A percentile compares a stretch with the other conserved stretches of the same genome.
Evolutionary conservation across 1,139 yeast species (phyloP).

Genomic region (Pichia sp.): DNA sequence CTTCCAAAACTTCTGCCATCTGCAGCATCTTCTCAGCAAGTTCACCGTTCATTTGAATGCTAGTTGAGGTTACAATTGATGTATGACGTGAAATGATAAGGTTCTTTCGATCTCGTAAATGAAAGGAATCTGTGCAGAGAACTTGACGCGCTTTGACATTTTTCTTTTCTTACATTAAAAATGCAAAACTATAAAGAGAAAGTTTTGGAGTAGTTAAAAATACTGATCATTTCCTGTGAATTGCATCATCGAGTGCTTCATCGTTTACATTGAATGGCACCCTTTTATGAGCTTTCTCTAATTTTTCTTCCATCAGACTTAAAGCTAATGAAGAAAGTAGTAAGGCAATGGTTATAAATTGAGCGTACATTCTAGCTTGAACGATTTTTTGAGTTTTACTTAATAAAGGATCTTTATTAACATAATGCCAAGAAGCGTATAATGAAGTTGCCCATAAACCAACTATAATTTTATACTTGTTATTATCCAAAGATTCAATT

Average conservation of each 20-base stretch:
- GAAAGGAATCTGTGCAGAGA: no score
- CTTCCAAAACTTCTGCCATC: slow-evolving; percentile 1
- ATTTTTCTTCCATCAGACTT: slow-evolving; percentile 54
- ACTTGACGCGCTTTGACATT: no score
- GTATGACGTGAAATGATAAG: no score
- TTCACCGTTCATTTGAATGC: background rate
- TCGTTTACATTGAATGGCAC: slow-evolving; percentile 25
- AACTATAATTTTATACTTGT: slow-evolving; percentile 71
- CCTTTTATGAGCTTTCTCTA: slow-evolving; percentile 23
- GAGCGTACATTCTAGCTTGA: slow-evolving; percentile 93
- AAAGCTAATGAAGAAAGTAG: slow-evolving; percentile 58
- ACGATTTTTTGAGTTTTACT: slow-evolving; percentile 79
- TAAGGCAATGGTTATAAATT: slow-evolving; percentile 63
- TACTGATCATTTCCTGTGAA: background rate
- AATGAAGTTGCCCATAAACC: slow-evolving; percentile 82
- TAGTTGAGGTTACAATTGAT: no score
- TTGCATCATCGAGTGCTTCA: slow-evolving; percentile 37
- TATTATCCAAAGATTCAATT: slow-evolving; percentile 30
- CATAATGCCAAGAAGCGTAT: slow-evolving; percentile 74
- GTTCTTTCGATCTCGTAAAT: no score
- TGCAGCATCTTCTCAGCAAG: slow-evolving; percentile 2
- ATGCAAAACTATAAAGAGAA: no score
- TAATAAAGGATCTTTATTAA: slow-evolving; percentile 71
- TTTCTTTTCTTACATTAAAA: no score
- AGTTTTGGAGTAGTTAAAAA: no score